Conservation (phyloP, 2,329 filamentous ascomycete species). For the Fusarium multiceps region DNA sequence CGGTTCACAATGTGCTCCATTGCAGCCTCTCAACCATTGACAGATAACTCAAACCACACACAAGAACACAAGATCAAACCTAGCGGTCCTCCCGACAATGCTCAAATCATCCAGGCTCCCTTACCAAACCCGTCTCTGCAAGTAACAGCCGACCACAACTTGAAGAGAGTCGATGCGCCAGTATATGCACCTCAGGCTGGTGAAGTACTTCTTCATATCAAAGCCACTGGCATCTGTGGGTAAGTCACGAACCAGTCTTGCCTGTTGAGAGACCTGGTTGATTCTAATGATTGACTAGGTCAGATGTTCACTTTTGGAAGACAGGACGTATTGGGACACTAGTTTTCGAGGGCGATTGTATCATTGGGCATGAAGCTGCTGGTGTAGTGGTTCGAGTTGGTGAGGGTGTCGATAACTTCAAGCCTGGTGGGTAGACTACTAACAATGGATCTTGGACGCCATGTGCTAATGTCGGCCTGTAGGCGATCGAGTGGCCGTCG, state of each 20-base stretch:
- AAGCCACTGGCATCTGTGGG: conserved; percentile 73
- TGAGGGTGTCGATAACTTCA: conserved; percentile 63
- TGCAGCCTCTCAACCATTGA: conserved; percentile 28
- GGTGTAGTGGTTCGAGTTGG: conserved; percentile 69
- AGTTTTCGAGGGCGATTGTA: conserved; percentile 71
- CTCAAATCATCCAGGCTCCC: conserved; percentile 43
- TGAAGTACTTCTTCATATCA: conserved; percentile 70
- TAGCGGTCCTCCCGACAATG: conserved; percentile 16
- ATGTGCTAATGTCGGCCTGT: conserved; percentile 2
- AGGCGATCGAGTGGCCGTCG: conserved; percentile 74
- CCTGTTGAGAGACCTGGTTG: background rate
- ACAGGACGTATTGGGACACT: conserved; percentile 71
- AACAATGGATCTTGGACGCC: no score
- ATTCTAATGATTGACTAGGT: conserved; percentile 53
- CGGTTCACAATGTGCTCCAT: conserved; percentile 37
- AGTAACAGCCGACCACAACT: conserved; percentile 68
- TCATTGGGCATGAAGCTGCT: conserved; percentile 73
- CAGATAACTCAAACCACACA: conserved; percentile 13
- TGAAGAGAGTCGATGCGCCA: conserved; percentile 68
- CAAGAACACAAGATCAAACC: conserved; percentile 36
- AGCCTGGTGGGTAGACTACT: conserved; percentile 51
- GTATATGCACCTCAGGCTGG: conserved; percentile 64
- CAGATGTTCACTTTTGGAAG: conserved; percentile 77
- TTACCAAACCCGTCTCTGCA: conserved; percentile 48
- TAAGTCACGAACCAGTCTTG: conserved; percentile 45